These are phyloP conservation scores for Elaeis oleifera DNA, from an alignment of 202 grass and related monocot genomes.

Conservation along the genomic window DNA sequence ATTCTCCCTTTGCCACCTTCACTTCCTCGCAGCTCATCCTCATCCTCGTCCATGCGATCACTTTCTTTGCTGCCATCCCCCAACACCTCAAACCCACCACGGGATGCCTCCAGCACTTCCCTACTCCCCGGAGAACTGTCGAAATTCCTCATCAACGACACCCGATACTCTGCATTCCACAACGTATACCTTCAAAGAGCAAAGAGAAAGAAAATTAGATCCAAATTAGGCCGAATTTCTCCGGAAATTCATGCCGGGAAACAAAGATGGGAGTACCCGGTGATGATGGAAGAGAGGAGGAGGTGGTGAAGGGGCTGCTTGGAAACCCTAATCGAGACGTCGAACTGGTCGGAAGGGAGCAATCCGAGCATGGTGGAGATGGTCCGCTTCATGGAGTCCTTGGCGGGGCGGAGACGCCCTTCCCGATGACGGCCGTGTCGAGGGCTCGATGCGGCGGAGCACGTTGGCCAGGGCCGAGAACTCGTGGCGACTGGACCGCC, in stretches of 20 bases:
- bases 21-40: neutral
- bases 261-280: conserved; percentile 22
- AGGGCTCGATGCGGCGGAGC: conserved; percentile 37
- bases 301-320: conserved; percentile 30
- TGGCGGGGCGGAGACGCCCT: conserved; percentile 30
- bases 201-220: neutral
- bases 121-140: conserved; percentile 15
- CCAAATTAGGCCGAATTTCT: neutral
- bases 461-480: conserved; percentile 23
- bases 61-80: conserved; percentile 3
- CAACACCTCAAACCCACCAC: conserved; percentile 1
- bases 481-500: neutral
- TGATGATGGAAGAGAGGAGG: conserved; percentile 35
- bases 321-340: conserved; percentile 25
- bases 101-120: neutral
- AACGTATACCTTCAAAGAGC: conserved; percentile 23
- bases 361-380: conserved; percentile 45
- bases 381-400: conserved; percentile 43
- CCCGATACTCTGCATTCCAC: conserved; percentile 38
- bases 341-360: conserved; percentile 38
- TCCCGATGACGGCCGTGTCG: conserved; percentile 28
- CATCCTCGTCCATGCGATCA: neutral
- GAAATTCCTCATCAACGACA: conserved; percentile 25
- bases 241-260: neutral
- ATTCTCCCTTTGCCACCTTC: neutral